A percentile compares a stretch with the other conserved stretches of the same genome.
Conservation (phyloP, 768 basidiomycete genomes). For the Boletus insuetus region DNA sequence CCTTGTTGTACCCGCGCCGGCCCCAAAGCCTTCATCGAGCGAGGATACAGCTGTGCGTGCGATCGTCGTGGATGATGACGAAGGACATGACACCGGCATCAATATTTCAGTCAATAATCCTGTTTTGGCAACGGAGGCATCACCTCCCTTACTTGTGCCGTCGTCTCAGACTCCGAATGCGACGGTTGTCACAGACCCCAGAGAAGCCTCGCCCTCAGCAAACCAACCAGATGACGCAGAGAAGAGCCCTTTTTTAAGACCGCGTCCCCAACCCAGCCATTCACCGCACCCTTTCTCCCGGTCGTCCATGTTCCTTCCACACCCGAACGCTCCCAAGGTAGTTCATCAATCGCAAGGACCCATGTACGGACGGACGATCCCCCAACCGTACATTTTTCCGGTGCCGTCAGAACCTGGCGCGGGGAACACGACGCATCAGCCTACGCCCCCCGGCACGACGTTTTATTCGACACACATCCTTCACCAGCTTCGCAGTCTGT, state of each 20-base stretch:
- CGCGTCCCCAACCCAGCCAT: constrained; percentile 19
- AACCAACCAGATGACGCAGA: constrained; percentile 6
- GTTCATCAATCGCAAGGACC: constrained; percentile 40
- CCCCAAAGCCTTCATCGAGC: not conserved
- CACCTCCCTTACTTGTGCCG: constrained; percentile 3
- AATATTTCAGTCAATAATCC: constrained; percentile 2
- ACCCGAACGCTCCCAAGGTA: constrained; percentile 53
- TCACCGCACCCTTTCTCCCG: constrained; percentile 30
- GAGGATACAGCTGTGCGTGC: constrained; percentile 2
- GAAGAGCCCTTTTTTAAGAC: constrained; percentile 25
- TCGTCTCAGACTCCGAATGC: constrained; percentile 14
- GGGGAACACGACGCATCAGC: not conserved
- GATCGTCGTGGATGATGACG: constrained; percentile 20
- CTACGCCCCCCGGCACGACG: constrained; percentile 26
- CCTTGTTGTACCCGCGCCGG: not conserved
- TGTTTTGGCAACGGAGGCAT: constrained; percentile 10
- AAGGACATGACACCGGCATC: constrained; percentile 3
- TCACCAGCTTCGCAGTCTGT: constrained; percentile 25
- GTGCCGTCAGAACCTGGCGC: constrained; percentile 5
- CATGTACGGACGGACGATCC: constrained; percentile 49
- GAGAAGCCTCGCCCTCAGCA: constrained; percentile 2
- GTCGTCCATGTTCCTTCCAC: constrained; percentile 48
- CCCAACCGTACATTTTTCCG: constrained; percentile 17
- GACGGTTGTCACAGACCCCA: constrained; percentile 16
- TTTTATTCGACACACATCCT: constrained; percentile 26